Evolutionary conservation across 176 grass and related monocot genomes (phyloP), one percentile per base, ranked within the genome.

Genomic region (Aegilops tauschii): DNA sequence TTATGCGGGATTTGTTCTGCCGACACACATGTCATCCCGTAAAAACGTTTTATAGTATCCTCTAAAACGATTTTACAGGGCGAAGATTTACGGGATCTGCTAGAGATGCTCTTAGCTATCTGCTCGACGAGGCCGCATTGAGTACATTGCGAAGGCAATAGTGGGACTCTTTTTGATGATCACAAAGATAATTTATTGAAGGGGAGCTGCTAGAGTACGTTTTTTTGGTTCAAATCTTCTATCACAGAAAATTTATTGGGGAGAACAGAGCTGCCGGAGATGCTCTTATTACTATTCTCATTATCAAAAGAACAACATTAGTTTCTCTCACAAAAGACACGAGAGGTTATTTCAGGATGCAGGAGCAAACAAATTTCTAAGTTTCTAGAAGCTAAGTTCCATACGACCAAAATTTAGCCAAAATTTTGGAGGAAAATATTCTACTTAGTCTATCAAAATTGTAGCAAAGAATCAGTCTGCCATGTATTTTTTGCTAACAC

Each of bases 391-490:
- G 30, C 69, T 81, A 85, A 59, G n/a, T 86, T 69, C 28, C 64
- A 79, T 32, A 84, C 50, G 16, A 44, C 82, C 86, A 91, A 81
- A 88, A 88, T 32, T 85, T 76, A 64, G 50, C 76, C 39, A 13
- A 35, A 81, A 84, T 85, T 70, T 13, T 61, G 4, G 5, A 84
- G 47, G 70, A 77, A 39, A 68, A 63, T 31, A 64, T 50, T 81
- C 52, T 47, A 71, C 52, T 85, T 85, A 88, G 58, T 82, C 90
- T 91, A 88, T 85, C 86, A 88, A 91, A 91, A 91, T 84, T 85
- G 82, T 85, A 85, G 70, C 77, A 85, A 50, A 82, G 84, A 86
- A 56, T 71, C 77, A 85, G 77, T 74, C 82, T 81, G 82, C 80
- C 86, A 72, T 65, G 64, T 91, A 88, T 82, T 78, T 85, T 78